phyloP scores from a whole-genome alignment of 192 early-diverging fungal species.

The Podila horticola region DNA sequence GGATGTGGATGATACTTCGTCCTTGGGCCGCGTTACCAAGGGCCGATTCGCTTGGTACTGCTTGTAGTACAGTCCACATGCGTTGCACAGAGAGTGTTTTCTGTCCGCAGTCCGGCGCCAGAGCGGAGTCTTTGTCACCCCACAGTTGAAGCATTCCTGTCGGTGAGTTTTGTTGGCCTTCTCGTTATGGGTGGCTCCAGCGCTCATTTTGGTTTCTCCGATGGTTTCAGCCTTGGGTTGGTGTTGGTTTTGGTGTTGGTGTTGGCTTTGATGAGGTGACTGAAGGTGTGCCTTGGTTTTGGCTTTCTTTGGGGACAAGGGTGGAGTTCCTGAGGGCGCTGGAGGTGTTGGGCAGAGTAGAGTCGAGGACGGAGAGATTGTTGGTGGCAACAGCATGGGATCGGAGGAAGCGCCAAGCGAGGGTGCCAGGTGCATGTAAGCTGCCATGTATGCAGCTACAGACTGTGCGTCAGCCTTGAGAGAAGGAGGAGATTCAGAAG shows the following conservation, averaged over 20 bases:
- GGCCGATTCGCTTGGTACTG: constrained; percentile 90
- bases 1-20: neutral
- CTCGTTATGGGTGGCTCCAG: neutral
- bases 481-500: neutral
- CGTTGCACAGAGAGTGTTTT: constrained; percentile 91
- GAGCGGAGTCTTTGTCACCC: constrained; percentile 87
- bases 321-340: neutral
- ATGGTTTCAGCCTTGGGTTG: neutral
- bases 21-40: constrained; percentile 41
- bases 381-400: neutral
- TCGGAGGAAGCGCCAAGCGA: neutral
- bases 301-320: constrained; percentile 1
- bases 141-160: constrained; percentile 73
- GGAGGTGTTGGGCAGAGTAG: neutral
- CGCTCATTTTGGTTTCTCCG: neutral
- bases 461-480: constrained; percentile 45
- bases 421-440: constrained; percentile 20
- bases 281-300: neutral
- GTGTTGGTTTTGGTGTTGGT: neutral
- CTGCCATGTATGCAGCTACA: constrained; percentile 48
- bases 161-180: constrained; percentile 13
- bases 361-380: neutral
- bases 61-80: constrained; percentile 96
- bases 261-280: neutral
- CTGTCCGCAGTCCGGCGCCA: constrained; percentile 86